These are phyloP conservation scores for Xylaria telfairii DNA, from an alignment of 495 filamentous ascomycete genomes.

Conservation along the genomic window DNA sequence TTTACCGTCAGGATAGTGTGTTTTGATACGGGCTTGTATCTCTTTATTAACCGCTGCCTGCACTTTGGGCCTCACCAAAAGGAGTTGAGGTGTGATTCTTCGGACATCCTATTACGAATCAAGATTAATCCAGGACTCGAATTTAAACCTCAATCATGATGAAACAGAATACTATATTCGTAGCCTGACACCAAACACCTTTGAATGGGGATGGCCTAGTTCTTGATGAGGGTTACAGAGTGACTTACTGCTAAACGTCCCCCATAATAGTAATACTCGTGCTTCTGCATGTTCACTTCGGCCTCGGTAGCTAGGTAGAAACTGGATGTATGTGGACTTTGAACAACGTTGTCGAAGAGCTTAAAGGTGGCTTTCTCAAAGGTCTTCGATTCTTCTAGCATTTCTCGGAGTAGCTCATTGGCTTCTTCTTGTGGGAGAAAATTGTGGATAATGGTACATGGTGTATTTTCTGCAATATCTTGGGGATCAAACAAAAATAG, in stretches of 20 bases:
- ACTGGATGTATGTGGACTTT: constrained; percentile 77
- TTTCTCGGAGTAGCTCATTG: constrained; percentile 72
- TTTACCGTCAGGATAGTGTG: constrained; percentile 62
- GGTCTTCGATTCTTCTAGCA: constrained; percentile 76
- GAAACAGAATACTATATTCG: background rate
- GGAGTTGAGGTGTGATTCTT: constrained; percentile 72
- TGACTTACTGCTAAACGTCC: constrained; percentile 61
- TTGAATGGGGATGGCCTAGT: background rate
- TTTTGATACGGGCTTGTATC: constrained; percentile 68
- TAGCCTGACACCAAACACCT: background rate
- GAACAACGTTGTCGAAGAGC: constrained; percentile 83
- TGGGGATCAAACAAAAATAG: constrained; percentile 79
- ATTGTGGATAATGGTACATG: constrained; percentile 90
- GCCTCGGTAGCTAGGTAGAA: constrained; percentile 78
- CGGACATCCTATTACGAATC: constrained; percentile 66
- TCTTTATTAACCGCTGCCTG: constrained; percentile 76
- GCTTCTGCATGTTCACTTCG: constrained; percentile 67
- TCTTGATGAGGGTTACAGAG: background rate
- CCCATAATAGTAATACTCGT: constrained; percentile 86
- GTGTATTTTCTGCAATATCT: constrained; percentile 80
- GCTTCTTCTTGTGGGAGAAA: constrained; percentile 78
- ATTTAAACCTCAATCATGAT: background rate
- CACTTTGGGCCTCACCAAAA: constrained; percentile 67
- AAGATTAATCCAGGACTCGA: background rate
- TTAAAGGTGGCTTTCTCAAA: constrained; percentile 79